Conservation (phyloP, 2,329 filamentous ascomycete species). For the Orbilia javanica region DNA sequence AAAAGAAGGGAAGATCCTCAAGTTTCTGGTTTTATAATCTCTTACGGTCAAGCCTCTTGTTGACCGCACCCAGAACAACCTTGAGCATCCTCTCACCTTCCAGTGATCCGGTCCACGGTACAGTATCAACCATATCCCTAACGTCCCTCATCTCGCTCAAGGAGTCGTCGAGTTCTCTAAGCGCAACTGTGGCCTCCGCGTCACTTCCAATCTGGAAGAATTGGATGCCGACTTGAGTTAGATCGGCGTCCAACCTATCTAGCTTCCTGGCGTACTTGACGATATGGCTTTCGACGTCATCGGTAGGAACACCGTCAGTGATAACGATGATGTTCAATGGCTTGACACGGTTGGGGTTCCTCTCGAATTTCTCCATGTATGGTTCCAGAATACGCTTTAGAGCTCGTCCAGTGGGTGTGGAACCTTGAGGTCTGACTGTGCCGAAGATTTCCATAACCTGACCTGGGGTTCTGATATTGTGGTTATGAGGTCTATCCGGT, state of each 20-base stretch:
- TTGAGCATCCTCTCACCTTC: slow-evolving; percentile 82
- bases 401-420: slow-evolving; percentile 80
- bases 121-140: slow-evolving; percentile 92
- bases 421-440: slow-evolving; percentile 73
- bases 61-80: slow-evolving; percentile 81
- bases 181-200: slow-evolving; percentile 72
- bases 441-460: slow-evolving; percentile 78
- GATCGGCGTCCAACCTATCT: slow-evolving; percentile 76
- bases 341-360: slow-evolving; percentile 69
- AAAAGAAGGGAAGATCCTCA: not conserved
- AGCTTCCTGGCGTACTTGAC: slow-evolving; percentile 77
- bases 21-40: slow-evolving; percentile 33
- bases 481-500: slow-evolving; percentile 71
- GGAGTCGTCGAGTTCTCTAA: slow-evolving; percentile 81
- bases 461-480: slow-evolving; percentile 72
- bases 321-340: slow-evolving; percentile 93
- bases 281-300: slow-evolving; percentile 81
- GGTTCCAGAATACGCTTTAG: slow-evolving; percentile 79
- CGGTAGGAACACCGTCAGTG: slow-evolving; percentile 85
- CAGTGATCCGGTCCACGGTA: slow-evolving; percentile 77
- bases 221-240: slow-evolving; percentile 89
- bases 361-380: slow-evolving; percentile 74
- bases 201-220: slow-evolving; percentile 95
- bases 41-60: slow-evolving; percentile 74
- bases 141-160: slow-evolving; percentile 72